A percentile compares a stretch with the other conserved stretches of the same genome.
Conservation (phyloP, 352 stramenopile species). For the Phytophthora cajani region DNA sequence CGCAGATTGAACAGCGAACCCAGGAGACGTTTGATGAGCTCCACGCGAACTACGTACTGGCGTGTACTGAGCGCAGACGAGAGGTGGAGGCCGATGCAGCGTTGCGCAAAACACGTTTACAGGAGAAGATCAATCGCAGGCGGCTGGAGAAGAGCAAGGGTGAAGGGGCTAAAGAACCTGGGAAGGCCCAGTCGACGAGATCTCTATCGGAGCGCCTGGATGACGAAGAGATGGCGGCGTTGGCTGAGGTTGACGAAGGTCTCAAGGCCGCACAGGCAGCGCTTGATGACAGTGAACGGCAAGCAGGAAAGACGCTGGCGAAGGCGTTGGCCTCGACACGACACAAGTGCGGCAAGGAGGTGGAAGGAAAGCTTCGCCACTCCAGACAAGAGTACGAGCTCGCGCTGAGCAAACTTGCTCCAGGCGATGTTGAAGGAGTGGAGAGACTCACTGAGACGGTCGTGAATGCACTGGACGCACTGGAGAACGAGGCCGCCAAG, state of each 20-base stretch:
- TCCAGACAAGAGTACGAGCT: slow-evolving; percentile 32
- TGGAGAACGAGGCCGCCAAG: slow-evolving; percentile 21
- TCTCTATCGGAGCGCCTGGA: slow-evolving; percentile 16
- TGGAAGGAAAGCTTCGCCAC: slow-evolving; percentile 25
- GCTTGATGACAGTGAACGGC: slow-evolving; percentile 15
- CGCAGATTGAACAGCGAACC: slow-evolving; percentile 29
- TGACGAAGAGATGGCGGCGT: slow-evolving; percentile 19
- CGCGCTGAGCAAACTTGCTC: slow-evolving; percentile 19
- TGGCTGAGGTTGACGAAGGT: slow-evolving; percentile 15
- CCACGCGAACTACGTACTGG: slow-evolving; percentile 24
- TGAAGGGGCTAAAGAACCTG: background rate
- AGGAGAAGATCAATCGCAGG: slow-evolving; percentile 29
- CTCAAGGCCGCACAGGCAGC: slow-evolving; percentile 15
- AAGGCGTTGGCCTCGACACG: slow-evolving; percentile 18
- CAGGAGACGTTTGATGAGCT: slow-evolving; percentile 34
- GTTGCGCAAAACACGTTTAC: slow-evolving; percentile 25
- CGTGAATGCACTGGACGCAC: slow-evolving; percentile 9
- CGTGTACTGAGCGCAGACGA: slow-evolving; percentile 19
- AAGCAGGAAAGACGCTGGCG: slow-evolving; percentile 15
- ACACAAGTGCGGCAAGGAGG: slow-evolving; percentile 23
- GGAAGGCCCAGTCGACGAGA: background rate
- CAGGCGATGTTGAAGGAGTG: slow-evolving; percentile 6
- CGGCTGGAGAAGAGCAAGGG: slow-evolving; percentile 14
- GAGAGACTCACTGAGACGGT: slow-evolving; percentile 8
- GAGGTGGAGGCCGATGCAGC: slow-evolving; percentile 41